Evolutionary conservation across 345 rosid species (phyloP).

Genomic region (Boechera retrofracta): DNA sequence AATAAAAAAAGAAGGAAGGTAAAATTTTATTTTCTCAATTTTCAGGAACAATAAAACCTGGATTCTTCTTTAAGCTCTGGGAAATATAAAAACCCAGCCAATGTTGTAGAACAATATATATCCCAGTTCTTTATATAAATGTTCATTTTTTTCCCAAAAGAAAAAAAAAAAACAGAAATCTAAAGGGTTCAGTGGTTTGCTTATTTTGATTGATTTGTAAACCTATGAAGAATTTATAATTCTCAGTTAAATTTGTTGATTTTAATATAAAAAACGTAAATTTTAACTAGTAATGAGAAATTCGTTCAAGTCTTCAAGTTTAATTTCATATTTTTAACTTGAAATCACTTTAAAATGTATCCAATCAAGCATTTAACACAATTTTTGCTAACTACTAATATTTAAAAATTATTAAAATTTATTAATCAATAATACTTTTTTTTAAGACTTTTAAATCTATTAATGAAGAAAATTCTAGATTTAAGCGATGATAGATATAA

Average conservation of each 20-base stretch:
- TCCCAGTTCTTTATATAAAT: slow-evolving; percentile 24
- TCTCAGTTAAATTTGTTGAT: not conserved
- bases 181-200: not conserved
- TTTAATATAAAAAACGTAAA: too few species aligned
- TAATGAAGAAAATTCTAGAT: too few species aligned
- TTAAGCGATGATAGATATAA: too few species aligned
- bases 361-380: too few species aligned
- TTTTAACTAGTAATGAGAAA: too few species aligned
- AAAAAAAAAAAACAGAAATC: not conserved
- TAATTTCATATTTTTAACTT: too few species aligned
- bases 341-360: too few species aligned
- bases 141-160: not conserved
- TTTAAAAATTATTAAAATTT: too few species aligned
- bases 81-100: slow-evolving; percentile 27
- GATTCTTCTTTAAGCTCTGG: slow-evolving; percentile 32
- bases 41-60: slow-evolving; percentile 39
- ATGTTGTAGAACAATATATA: slow-evolving; percentile 45
- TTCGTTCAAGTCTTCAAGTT: too few species aligned
- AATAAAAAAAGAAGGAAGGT: slow-evolving; percentile 35
- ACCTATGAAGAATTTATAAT: not conserved
- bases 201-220: not conserved
- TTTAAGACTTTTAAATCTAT: too few species aligned
- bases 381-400: too few species aligned
- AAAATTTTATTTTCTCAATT: slow-evolving; percentile 1
- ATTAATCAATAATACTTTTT: too few species aligned